These are phyloP conservation scores for Heliamphora exappendiculata DNA, from an alignment of 148 eudicot species.

Conservation along the genomic window DNA sequence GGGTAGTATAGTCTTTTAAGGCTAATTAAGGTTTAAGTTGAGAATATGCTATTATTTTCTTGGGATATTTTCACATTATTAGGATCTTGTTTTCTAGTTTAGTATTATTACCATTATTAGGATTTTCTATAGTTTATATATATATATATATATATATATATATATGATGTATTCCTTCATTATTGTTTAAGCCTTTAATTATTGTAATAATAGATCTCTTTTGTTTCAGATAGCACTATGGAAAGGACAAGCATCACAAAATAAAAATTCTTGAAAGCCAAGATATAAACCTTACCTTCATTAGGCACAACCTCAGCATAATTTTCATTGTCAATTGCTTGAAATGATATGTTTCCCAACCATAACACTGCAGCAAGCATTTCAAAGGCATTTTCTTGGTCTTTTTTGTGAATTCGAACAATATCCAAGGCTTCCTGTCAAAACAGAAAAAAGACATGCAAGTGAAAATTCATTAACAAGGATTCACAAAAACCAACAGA, in stretches of 20 bases:
- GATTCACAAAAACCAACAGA: background rate
- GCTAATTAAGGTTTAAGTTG: no score
- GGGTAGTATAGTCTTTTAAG: no score
- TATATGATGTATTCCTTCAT: no score
- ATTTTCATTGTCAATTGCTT: constrained; percentile 62
- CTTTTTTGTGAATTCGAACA: constrained; percentile 53
- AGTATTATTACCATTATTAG: no score
- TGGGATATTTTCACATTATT: no score
- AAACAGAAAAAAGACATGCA: background rate
- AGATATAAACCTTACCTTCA: constrained; percentile 57
- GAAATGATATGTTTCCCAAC: constrained; percentile 90
- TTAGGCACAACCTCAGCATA: constrained; percentile 62
- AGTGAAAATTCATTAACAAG: background rate
- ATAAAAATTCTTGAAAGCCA: constrained; percentile 2
- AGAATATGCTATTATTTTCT: no score
- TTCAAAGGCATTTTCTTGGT: constrained; percentile 63
- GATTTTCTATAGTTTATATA: no score
- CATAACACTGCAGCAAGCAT: constrained; percentile 87
- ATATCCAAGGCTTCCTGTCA: constrained; percentile 70
- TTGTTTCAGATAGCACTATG: no score
- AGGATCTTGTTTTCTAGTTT: no score
- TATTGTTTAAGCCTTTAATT: no score
- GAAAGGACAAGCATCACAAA: background rate
- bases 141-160: no score
- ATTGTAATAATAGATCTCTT: no score